Base-by-base conservation (phyloP, 2,329 filamentous ascomycete species). In the Sclerotinia minor region DNA sequence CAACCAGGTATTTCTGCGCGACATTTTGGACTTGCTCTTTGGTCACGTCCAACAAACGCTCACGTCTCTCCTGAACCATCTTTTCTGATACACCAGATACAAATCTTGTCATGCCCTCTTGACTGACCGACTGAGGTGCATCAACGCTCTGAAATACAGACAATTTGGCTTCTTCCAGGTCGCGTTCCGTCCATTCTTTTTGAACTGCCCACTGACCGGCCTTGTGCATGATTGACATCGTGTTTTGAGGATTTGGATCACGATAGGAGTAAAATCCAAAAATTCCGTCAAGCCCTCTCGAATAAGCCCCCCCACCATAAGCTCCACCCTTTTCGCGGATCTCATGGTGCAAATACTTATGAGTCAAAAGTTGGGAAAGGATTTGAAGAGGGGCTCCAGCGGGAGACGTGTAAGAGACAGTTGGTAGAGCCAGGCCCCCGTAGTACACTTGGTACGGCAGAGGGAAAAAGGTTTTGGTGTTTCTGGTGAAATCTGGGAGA, bases 391-490 rank as follows among this genome's bases (percentile, higher is more conserved):
- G 86, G 1, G 95, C 92, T 52, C 91, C 89, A 64, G 90, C 85
- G 0, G 88, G 78, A 54, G 91, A 87, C 4, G 87, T 89, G 79
- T 97, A 99, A 0, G 94, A 91, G 0, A 91, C 90, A 0, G 94
- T 96, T 8, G 91, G 89, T 19, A 97, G 80, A 24, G 92, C 90
- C 55, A 95, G 84, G 21, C 89, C 91, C 9, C 94, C 92, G 77
- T 98, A 98, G 77, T 96, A 97, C 45, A 99, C 95, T 79, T 99
- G 95, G 79, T 97, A 99, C 0, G 95, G 95, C 24, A 99, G 84
- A 32, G 94, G 90, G 80, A 96, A 98, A 80, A 98, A 96, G 0
- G 92, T 89, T 78, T 93, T 95, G 71, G 83, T 82, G 70, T 87
- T 83, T 70, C 80, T 80, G 41, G 80, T 72, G 29, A 81, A 77